These are phyloP conservation scores for Aspergillus alliaceus DNA, from an alignment of 2,329 filamentous ascomycete genomes.

Conservation along the genomic window DNA sequence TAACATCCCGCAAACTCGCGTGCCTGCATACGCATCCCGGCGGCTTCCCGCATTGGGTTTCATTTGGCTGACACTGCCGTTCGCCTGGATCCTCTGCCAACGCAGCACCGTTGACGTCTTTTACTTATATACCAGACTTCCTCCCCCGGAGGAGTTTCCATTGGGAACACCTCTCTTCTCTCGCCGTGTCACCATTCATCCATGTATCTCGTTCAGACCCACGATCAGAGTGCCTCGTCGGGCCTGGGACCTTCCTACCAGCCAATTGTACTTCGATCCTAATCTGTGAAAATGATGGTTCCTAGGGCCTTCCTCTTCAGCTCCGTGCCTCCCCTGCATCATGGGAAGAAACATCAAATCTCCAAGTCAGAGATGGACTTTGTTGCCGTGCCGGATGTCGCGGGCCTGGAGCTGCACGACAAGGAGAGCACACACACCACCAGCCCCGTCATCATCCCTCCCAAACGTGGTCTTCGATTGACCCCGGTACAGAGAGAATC, in stretches of 20 bases:
- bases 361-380: constrained; percentile 9
- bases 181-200: constrained; percentile 25
- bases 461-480: constrained; percentile 29
- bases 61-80: constrained; percentile 8
- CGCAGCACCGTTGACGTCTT: constrained; percentile 17
- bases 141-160: constrained; percentile 3
- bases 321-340: constrained; percentile 24
- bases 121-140: constrained; percentile 4
- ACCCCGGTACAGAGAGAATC: constrained; percentile 17
- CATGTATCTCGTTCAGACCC: constrained; percentile 42
- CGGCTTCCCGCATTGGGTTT: constrained; percentile 18
- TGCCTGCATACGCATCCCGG: constrained; percentile 22
- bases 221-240: constrained; percentile 43
- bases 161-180: constrained; percentile 6
- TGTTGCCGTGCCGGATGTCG: constrained; percentile 9
- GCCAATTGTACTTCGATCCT: constrained; percentile 13
- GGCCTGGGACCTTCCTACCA: constrained; percentile 25
- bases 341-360: constrained; percentile 15
- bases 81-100: constrained; percentile 18
- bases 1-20: constrained; percentile 14
- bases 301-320: constrained; percentile 40
- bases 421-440: constrained; percentile 25
- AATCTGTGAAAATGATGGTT: constrained; percentile 41
- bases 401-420: constrained; percentile 17
- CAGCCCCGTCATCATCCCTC: constrained; percentile 37